Evolutionary conservation across 23 red algal species (phyloP), one percentile per base, ranked within the genome.

Genomic region (Porphyridium purpureum): DNA sequence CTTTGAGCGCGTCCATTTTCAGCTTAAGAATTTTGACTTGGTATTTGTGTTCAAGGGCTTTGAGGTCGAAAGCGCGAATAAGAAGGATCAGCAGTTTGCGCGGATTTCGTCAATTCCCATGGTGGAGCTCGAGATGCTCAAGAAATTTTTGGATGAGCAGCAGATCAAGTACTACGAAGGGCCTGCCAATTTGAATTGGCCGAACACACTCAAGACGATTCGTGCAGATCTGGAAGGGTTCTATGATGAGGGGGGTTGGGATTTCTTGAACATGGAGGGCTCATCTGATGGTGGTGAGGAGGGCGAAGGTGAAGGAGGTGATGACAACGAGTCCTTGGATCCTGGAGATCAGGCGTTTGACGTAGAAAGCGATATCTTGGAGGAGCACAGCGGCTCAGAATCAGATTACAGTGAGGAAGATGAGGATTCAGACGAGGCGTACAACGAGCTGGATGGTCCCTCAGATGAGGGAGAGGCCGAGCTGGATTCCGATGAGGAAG

Each of bases 1-100:
- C 50, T 86, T 95, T 65, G 88, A 95, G 60, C 73, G 88, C 62
- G 88, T 95, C 32, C 76, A 61, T 5, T 95, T 84, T 54, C 74
- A 75, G 49, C 55, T 95, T 17, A 70, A 76, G 21, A 95, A 81
- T 49, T 95, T 95, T 67, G 88, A 95, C 36, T 56, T 95, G 28
- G 88, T 95, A 22, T 84, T 95, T 67, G 75, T 95, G 27, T 80
- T 81, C 22, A 95, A 95, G 55, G 70, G 68, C 35, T 93, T 93
- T 63, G 70, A 76, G 40, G 55, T 62, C 34, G 73, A 79, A 27
- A 67, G 72, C 1, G 69, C 54, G 22, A 54, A 59, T 20, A 59
- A 58, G 7, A 6, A 64, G 54, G 31, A n/a, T 4, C 54, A 58
- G 31, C n/a, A n/a, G n/a, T n/a, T n/a, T n/a, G n/a, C n/a, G 48